Evolutionary conservation across 768 basidiomycete species (phyloP), one percentile per base, ranked within the genome.

Genomic region (Tephrocybe rancida): DNA sequence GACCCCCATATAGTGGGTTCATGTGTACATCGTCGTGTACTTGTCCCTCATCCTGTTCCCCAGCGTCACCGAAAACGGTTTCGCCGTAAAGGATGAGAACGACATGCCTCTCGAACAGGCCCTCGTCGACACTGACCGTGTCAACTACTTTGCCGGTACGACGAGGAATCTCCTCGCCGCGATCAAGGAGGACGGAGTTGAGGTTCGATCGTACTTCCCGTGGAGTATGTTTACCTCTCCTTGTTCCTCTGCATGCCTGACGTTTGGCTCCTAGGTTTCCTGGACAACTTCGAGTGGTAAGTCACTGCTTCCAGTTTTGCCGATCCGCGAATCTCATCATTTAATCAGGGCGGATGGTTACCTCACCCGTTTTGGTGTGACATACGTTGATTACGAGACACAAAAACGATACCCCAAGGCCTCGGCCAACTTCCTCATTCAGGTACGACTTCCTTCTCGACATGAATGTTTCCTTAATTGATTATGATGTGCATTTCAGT

Each of bases 1-100:
- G 58, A 62, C 66, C n/a, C 74, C 74, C 1, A 73, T 74, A 55
- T 73, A 68, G 74, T 73, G 47, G 44, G 70, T 61, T 16, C 18
- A 27, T 22, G 14, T 16, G 5, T 16, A 37, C 16, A 37, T 16
- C 14, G 5, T 37, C 7, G 35, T 9, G 7, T 43, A 26, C 50
- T 24, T 41, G 18, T 41, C 48, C 30, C 60, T 34, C 58, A 46
- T 30, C 50, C 2, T 37, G 38, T 43, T 27, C 45, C 24, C 9
- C 41, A 85, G 84, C 60, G 83, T 88, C n/a, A 88, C 86, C 2
- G 86, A 90, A 70, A 89, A 88, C 61, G 85, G 86, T 0, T 88
- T 87, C 62, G 79, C 85, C 10, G 83, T 88, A 47, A 87, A 86
- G 64, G 76, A 81, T 54, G 87, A 88, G 66, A 78, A 73, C 63